phyloP scores from a whole-genome alignment of 768 basidiomycete species.

The Tylopilus cervinicoccineus region DNA sequence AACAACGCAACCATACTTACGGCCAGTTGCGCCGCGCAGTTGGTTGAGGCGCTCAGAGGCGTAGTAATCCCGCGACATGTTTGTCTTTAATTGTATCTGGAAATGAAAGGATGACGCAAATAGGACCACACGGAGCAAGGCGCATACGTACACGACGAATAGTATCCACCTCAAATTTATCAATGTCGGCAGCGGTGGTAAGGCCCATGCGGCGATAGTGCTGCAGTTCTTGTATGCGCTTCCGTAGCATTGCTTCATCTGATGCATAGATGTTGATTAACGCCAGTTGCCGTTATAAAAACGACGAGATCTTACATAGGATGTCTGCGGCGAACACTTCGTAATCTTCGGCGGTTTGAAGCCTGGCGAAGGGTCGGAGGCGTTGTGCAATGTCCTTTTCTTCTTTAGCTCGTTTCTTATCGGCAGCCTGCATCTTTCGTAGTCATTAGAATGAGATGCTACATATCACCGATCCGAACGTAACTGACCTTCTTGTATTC shows the following conservation, averaged over 20 bases:
- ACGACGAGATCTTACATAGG: slow-evolving; percentile 58
- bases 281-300: not conserved
- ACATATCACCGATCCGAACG: too few species aligned
- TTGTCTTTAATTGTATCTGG: slow-evolving; percentile 62
- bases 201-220: slow-evolving; percentile 85
- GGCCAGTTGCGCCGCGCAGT: slow-evolving; percentile 42
- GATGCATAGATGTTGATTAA: not conserved
- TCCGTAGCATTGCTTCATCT: slow-evolving; percentile 89
- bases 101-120: not conserved
- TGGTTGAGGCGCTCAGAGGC: slow-evolving; percentile 49
- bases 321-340: slow-evolving; percentile 86
- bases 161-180: slow-evolving; percentile 79
- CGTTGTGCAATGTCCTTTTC: slow-evolving; percentile 89
- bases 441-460: not conserved
- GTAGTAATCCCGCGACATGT: slow-evolving; percentile 52
- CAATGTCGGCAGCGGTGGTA: slow-evolving; percentile 80
- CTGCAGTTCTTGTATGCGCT: slow-evolving; percentile 88
- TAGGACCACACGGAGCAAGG: not conserved
- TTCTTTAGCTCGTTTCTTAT: slow-evolving; percentile 88
- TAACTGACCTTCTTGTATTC: slow-evolving; percentile 87
- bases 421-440: slow-evolving; percentile 78
- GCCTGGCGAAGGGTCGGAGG: slow-evolving; percentile 82
- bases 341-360: slow-evolving; percentile 90
- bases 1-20: slow-evolving; percentile 43
- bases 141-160: slow-evolving; percentile 58